Conservation (phyloP, 192 early-diverging fungal genomes). For the Coemansia sp. region DNA sequence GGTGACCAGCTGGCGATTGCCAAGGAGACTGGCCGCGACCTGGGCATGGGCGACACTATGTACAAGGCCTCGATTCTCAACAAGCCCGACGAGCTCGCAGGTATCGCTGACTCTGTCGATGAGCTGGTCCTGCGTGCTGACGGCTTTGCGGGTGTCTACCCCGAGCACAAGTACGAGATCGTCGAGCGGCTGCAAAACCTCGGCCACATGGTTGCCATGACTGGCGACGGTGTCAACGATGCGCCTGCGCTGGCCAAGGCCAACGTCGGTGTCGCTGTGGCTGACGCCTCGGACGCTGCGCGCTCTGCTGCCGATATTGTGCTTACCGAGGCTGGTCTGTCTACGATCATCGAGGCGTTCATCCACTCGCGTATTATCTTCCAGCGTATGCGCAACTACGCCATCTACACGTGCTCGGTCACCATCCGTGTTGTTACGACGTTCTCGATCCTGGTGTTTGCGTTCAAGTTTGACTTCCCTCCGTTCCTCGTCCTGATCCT, state of each 20-base stretch:
- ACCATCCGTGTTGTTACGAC: conserved; percentile 79
- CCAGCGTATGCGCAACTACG: conserved; percentile 94
- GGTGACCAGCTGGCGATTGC: conserved; percentile 90
- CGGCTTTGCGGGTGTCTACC: conserved; percentile 70
- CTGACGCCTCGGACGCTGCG: conserved; percentile 76
- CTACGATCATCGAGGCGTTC: conserved; percentile 91
- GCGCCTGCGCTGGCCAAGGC: conserved; percentile 72
- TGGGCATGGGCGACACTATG: conserved; percentile 76
- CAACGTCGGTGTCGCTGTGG: conserved; percentile 76
- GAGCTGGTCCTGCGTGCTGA: conserved; percentile 65
- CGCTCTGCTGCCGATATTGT: conserved; percentile 80
- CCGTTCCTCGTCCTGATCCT: conserved; percentile 86
- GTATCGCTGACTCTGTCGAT: conserved; percentile 61
- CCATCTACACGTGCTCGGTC: conserved; percentile 90
- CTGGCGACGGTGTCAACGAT: conserved; percentile 77
- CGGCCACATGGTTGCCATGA: conserved; percentile 77
- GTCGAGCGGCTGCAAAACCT: conserved; percentile 66
- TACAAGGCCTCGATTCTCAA: conserved; percentile 67
- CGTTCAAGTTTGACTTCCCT: conserved; percentile 82
- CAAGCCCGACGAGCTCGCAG: conserved; percentile 63
- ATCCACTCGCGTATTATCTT: conserved; percentile 91
- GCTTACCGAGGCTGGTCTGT: conserved; percentile 76
- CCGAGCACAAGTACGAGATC: conserved; percentile 75
- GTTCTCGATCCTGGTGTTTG: conserved; percentile 73
- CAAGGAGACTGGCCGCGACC: conserved; percentile 75